A percentile compares a stretch with the other conserved stretches of the same genome.
Conservation (phyloP, 2,329 filamentous ascomycete species). For the Xylaria sp. region DNA sequence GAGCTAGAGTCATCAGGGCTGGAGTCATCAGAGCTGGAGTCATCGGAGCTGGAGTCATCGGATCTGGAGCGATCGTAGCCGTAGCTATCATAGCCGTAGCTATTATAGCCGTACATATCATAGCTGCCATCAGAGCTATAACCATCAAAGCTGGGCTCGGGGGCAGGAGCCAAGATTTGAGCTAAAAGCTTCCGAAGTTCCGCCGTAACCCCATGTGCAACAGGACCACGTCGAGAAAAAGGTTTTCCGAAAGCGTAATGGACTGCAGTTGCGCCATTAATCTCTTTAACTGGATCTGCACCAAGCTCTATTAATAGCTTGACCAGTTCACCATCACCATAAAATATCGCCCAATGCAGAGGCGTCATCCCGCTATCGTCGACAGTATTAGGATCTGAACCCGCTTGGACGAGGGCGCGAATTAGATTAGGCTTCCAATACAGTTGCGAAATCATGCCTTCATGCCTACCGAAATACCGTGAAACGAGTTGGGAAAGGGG, state of each 20-base stretch:
- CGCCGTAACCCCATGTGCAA: slow-evolving; percentile 1
- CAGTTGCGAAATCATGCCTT: not conserved
- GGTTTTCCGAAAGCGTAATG: slow-evolving; percentile 28
- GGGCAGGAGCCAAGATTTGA: too few relatives aligned
- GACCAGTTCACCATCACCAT: slow-evolving; percentile 2
- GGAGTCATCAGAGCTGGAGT: too few relatives aligned
- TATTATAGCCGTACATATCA: too few relatives aligned
- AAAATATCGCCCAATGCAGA: slow-evolving; percentile 18
- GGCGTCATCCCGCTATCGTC: slow-evolving; percentile 21
- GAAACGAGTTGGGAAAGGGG: slow-evolving; percentile 16
- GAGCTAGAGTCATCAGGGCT: too few relatives aligned
- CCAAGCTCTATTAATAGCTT: slow-evolving; percentile 22
- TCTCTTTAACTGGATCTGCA: slow-evolving; percentile 9
- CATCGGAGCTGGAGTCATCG: too few relatives aligned
- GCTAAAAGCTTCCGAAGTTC: too few relatives aligned
- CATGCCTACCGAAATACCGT: slow-evolving; percentile 12
- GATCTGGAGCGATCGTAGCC: too few relatives aligned
- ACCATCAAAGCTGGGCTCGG: too few relatives aligned
- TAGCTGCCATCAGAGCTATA: too few relatives aligned
- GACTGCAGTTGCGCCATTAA: slow-evolving; percentile 8
- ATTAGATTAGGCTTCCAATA: slow-evolving; percentile 26
- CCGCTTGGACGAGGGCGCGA: slow-evolving; percentile 10
- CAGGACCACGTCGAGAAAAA: slow-evolving; percentile 4
- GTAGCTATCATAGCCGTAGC: too few relatives aligned
- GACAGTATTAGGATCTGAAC: slow-evolving; percentile 14